Conservation (phyloP, 1,284 basidiomycete genomes). For the Cystobasidium slooffiae region DNA sequence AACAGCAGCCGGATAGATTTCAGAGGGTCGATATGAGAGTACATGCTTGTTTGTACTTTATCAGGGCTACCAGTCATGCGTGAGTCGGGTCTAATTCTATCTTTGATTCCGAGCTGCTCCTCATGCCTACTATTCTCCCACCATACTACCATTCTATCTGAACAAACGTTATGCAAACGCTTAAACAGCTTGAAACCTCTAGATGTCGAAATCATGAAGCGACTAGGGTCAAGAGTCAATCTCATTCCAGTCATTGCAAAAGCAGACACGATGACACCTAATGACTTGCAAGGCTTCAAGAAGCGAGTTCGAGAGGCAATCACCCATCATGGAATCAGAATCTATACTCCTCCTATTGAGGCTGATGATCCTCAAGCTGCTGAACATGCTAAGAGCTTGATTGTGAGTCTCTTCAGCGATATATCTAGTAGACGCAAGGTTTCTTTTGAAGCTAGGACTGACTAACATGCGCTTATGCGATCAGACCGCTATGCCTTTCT, state of each 20-base stretch:
- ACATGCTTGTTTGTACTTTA: constrained; percentile 97
- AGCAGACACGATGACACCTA: constrained; percentile 93
- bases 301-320: constrained; percentile 77
- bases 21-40: constrained; percentile 95
- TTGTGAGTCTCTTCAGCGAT: constrained; percentile 51
- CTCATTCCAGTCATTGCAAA: constrained; percentile 97
- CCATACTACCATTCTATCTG: constrained; percentile 12
- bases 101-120: background rate
- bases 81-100: constrained; percentile 60
- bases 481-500: constrained; percentile 89
- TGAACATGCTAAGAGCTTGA: constrained; percentile 85
- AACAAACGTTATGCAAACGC: background rate
- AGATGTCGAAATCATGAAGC: constrained; percentile 99
- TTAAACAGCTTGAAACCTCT: constrained; percentile 82
- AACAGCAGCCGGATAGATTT: constrained; percentile 91
- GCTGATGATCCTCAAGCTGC: constrained; percentile 83
- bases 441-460: too few relatives aligned
- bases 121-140: constrained; percentile 1
- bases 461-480: too few relatives aligned
- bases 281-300: constrained; percentile 90
- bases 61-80: constrained; percentile 95
- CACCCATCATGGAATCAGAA: constrained; percentile 85
- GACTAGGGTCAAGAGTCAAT: constrained; percentile 92
- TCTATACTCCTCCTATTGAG: constrained; percentile 93
- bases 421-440: background rate